phyloP scores from a whole-genome alignment of 352 stramenopile species.

The Vaucheria bursata region DNA sequence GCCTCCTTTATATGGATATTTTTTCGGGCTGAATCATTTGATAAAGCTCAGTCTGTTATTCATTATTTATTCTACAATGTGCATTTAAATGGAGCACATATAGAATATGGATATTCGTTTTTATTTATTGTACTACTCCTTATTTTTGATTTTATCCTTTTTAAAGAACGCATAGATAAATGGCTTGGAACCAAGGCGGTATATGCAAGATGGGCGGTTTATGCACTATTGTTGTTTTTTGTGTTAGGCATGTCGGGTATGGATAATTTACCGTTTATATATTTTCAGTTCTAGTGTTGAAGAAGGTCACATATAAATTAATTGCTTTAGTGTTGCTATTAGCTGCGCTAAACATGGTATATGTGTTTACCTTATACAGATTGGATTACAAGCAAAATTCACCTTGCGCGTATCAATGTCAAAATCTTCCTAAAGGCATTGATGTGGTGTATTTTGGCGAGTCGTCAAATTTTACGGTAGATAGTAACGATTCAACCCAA shows the following conservation, averaged over 20 bases:
- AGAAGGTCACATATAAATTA: too few relatives aligned
- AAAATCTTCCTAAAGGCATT: not conserved
- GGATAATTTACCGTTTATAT: conserved; percentile 1
- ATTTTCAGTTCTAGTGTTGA: conserved; percentile 4
- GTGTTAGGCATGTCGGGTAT: not conserved
- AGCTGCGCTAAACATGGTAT: too few relatives aligned
- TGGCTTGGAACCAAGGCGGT: not conserved
- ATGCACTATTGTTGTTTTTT: not conserved
- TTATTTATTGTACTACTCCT: not conserved
- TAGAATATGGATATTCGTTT: not conserved
- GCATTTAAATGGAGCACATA: not conserved
- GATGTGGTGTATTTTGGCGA: not conserved
- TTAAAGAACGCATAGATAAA: not conserved
- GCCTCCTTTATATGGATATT: not conserved
- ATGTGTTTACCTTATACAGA: too few relatives aligned
- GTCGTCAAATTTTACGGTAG: not conserved
- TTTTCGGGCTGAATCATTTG: not conserved
- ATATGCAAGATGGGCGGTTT: not conserved
- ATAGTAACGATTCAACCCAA: not conserved
- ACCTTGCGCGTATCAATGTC: not conserved
- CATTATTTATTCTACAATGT: not conserved
- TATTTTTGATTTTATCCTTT: not conserved
- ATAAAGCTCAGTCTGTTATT: not conserved
- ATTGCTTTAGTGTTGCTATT: too few relatives aligned
- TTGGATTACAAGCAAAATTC: too few relatives aligned